Evolutionary conservation across 2,329 filamentous ascomycete genomes (phyloP).

Genomic region (Pseudogymnoascus sp.): DNA sequence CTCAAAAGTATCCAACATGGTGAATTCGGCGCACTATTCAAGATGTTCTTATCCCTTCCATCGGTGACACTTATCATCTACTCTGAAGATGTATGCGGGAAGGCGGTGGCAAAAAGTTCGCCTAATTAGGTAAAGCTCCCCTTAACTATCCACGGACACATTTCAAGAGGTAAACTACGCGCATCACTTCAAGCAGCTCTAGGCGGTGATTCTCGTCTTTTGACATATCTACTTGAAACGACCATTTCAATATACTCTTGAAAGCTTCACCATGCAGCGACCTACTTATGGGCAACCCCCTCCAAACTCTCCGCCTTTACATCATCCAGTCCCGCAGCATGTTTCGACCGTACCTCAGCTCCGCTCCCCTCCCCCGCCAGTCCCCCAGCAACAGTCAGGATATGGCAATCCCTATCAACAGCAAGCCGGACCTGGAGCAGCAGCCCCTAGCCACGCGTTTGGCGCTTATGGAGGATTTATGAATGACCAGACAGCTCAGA

Average conservation of each 20-base stretch:
- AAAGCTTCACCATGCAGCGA: slow-evolving; percentile 63
- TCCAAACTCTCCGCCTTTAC: slow-evolving; percentile 78
- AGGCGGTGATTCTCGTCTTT: neutral
- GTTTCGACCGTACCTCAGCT: slow-evolving; percentile 96
- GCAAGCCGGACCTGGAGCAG: slow-evolving; percentile 37
- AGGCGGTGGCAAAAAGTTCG: slow-evolving; percentile 5
- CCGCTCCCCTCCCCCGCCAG: slow-evolving; percentile 80
- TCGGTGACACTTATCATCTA: slow-evolving; percentile 7
- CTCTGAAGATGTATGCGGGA: neutral
- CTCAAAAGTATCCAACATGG: slow-evolving; percentile 93
- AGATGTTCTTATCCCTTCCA: slow-evolving; percentile 7
- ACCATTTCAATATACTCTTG: neutral
- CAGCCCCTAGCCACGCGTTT: slow-evolving; percentile 41
- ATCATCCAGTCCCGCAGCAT: slow-evolving; percentile 96
- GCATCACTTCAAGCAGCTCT: neutral
- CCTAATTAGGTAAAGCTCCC: slow-evolving; percentile 3
- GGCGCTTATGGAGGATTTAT: slow-evolving; percentile 86
- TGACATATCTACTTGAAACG: neutral
- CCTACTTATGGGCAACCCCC: slow-evolving; percentile 65
- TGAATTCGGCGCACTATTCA: slow-evolving; percentile 12
- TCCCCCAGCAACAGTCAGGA: slow-evolving; percentile 57
- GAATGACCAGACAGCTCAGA: slow-evolving; percentile 88
- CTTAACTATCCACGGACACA: slow-evolving; percentile 9
- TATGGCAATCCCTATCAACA: slow-evolving; percentile 71
- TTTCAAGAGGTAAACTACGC: slow-evolving; percentile 1